These are phyloP conservation scores for Lepraria neglecta DNA, from an alignment of 495 filamentous ascomycete genomes.

Conservation along the genomic window DNA sequence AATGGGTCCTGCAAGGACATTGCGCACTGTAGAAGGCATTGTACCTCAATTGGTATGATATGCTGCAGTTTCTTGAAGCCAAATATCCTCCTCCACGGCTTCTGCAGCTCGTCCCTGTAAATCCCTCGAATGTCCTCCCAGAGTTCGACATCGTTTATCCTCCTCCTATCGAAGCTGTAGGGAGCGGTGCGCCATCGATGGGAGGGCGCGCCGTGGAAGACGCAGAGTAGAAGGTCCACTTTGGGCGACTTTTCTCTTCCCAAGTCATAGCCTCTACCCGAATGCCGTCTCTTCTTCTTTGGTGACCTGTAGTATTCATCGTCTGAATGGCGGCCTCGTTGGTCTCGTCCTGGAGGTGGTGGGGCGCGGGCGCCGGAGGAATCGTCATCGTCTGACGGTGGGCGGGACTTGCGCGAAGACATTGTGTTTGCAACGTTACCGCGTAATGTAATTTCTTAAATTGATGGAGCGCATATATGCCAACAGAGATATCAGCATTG, in stretches of 20 bases:
- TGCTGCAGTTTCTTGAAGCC: conserved; percentile 24
- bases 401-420: conserved; percentile 18
- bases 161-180: conserved; percentile 24
- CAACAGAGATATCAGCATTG: no score
- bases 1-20: background rate
- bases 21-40: background rate
- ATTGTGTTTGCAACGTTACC: background rate
- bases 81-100: conserved; percentile 22
- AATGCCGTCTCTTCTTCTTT: conserved; percentile 15
- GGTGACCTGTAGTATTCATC: conserved; percentile 15
- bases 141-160: conserved; percentile 25
- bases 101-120: conserved; percentile 22
- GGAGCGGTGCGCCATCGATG: conserved; percentile 21
- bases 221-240: conserved; percentile 24
- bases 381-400: conserved; percentile 15
- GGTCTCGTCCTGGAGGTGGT: conserved; percentile 15
- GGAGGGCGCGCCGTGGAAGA: conserved; percentile 19
- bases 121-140: conserved; percentile 26
- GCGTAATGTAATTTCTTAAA: background rate
- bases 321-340: conserved; percentile 15
- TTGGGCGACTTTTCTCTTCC: conserved; percentile 18
- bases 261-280: conserved; percentile 19
- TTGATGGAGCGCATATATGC: no score
- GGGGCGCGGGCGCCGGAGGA: conserved; percentile 19
- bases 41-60: conserved; percentile 25